Evolutionary conservation across 2,329 filamentous ascomycete species (phyloP), one percentile per base, ranked within the genome.

Genomic region (Elsinoe batatas): DNA sequence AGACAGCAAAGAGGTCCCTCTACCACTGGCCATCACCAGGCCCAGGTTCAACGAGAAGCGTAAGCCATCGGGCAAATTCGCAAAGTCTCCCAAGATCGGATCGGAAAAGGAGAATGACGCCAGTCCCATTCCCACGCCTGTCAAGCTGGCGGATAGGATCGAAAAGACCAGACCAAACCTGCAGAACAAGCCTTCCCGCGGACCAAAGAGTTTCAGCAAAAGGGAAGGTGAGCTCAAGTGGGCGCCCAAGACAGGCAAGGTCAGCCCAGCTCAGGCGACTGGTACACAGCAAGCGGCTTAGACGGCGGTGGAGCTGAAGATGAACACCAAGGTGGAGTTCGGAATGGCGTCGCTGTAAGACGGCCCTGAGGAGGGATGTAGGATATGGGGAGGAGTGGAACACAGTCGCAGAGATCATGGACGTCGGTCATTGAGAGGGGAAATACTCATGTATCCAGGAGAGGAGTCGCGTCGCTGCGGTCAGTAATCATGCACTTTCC

Each of bases 61-160:
- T n/a, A 54, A 54, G 22, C 7, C 20, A 11, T 54, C 51, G 5
- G 37, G 36, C 38, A 54, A 54, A n/a, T 54, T 44, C 15, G 51
- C 17, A 18, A 54, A 54, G 26, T 54, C 37, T 13, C 51, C 51
- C 22, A 54, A 54, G 32, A 54, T 54, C 18, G 51, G 51, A n/a
- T 13, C 36, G 13, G 51, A 54, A n/a, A 44, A 54, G n/a, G 51
- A 54, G 20, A 54, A 42, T 13, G 38, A 54, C 13, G 38, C n/a
- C n/a, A 54, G 51, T 13, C 51, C 51, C n/a, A 36, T 54, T 20
- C 15, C 26, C n/a, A 42, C 51, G 13, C 51, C 51, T 2, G 51
- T 36, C 13, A 54, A 42, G 26, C 35, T 42, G 17, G 33, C 17
- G 6, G 51, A 36, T 22, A 36, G 36, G 51, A 35, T 35, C 15